Base-by-base conservation (phyloP, 768 basidiomycete species). In the Auricularia heimuer region DNA sequence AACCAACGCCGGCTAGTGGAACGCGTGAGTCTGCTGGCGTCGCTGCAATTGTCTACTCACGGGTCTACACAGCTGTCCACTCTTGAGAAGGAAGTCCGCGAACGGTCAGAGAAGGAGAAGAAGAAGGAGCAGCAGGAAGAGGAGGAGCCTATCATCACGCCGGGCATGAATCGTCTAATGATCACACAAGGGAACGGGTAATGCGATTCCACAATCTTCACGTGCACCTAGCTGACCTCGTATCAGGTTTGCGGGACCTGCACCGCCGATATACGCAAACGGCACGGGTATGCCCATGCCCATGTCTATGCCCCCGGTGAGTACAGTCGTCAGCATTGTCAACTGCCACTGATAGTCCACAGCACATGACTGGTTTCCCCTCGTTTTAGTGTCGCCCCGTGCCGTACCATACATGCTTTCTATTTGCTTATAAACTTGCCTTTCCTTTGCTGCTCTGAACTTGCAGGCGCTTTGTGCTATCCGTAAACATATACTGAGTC, bases 61-160 rank as follows among this genome's bases (percentile, higher is more conserved):
- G 18, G 61, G 64, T 65, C 51, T 66, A 69, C 56, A 70, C 69
- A 92, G 89, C 70, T 96, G 72, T 81, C 85, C 3, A 78, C 83
- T 42, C 79, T 98, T 51, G 94, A 97, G 79, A 94, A 90, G 77
- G 88, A 96, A 72, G 85, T 98, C 51, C 86, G 85, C 74, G 95
- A 96, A 73, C 83, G 90, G 56, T 84, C 89, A 36, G 88, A 89
- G 78, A 94, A 92, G 76, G 90, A 94, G 42, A 82, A 80, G 34
- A 86, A 88, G 73, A 96, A 97, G 78, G 94, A 96, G 79, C 83
- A 92, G 74, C 86, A 86, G 61, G 94, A 96, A 70, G 84, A 92
- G 12, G 87, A 92, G 65, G 85, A 86, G 63, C 89, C 90, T 4
- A 92, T 96, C 69, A 92, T 96, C 77, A 94, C 93, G 73, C 90